These are phyloP conservation scores for Yamadazyma akitaensis DNA, from an alignment of 805 yeast species.

Conservation along the genomic window DNA sequence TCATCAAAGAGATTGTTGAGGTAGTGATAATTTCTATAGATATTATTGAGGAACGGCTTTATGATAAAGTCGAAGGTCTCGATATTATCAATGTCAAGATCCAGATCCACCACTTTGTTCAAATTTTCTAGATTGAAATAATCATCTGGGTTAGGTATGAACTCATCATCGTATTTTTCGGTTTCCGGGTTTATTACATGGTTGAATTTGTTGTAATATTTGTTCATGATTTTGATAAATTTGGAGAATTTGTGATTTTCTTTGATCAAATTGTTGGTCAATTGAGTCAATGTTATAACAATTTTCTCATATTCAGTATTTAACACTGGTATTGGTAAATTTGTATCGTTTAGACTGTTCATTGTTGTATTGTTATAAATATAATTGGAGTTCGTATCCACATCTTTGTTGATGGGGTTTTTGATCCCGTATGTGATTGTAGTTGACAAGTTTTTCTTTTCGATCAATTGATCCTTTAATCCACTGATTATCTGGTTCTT, in stretches of 20 bases:
- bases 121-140: conserved; percentile 7
- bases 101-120: conserved; percentile 6
- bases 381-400: conserved; percentile 19
- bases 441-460: conserved; percentile 29
- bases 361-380: conserved; percentile 33
- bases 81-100: conserved; percentile 30
- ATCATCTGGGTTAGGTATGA: conserved; percentile 31
- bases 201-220: conserved; percentile 27
- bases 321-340: conserved; percentile 14
- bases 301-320: conserved; percentile 30
- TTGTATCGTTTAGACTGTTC: conserved; percentile 19
- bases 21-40: conserved; percentile 34
- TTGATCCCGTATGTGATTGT: conserved; percentile 24
- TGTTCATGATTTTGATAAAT: conserved; percentile 26
- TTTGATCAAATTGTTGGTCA: conserved; percentile 32
- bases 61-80: conserved; percentile 34
- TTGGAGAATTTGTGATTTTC: conserved; percentile 37
- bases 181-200: conserved; percentile 7
- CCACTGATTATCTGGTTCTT: conserved; percentile 30
- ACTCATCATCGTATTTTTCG: conserved; percentile 3
- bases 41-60: conserved; percentile 32
- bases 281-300: conserved; percentile 29
- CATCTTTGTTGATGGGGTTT: neutral
- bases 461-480: conserved; percentile 33
- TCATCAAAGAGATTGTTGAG: conserved; percentile 16